Evolutionary conservation across 2,329 filamentous ascomycete species (phyloP).

Genomic region (Tolypocladium cylindrosporum): DNA sequence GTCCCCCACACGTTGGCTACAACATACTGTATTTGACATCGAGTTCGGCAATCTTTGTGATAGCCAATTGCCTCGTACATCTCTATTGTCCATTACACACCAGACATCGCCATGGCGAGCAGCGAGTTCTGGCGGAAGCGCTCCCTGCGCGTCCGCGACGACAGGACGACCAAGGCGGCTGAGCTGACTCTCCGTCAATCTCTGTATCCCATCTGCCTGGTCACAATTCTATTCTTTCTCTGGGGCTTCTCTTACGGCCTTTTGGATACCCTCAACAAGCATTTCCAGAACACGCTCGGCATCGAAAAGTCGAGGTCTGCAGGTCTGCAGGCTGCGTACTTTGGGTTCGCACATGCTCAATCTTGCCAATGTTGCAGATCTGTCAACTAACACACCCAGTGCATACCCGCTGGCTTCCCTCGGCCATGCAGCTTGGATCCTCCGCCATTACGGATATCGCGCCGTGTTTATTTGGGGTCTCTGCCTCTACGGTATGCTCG

Average conservation of each 20-base stretch:
- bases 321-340: conserved; percentile 41
- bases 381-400: conserved; percentile 16
- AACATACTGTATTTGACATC: neutral
- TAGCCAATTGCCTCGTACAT: neutral
- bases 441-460: conserved; percentile 56
- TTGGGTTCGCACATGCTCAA: conserved; percentile 34
- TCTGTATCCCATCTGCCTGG: conserved; percentile 52
- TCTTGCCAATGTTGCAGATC: neutral
- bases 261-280: conserved; percentile 38
- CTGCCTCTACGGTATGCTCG: conserved; percentile 38
- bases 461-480: conserved; percentile 61
- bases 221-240: conserved; percentile 35
- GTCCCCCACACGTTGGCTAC: neutral
- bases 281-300: conserved; percentile 35
- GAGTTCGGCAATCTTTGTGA: neutral
- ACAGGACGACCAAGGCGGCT: conserved; percentile 29
- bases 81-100: neutral
- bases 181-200: conserved; percentile 58
- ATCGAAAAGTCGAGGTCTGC: conserved; percentile 33
- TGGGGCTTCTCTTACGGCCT: conserved; percentile 37
- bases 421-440: conserved; percentile 51
- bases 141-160: conserved; percentile 32
- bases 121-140: conserved; percentile 34
- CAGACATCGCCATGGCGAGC: conserved; percentile 22
- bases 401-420: conserved; percentile 64